Base-by-base conservation (phyloP, 208 protist species). In the Balamuthia mandrillaris region DNA sequence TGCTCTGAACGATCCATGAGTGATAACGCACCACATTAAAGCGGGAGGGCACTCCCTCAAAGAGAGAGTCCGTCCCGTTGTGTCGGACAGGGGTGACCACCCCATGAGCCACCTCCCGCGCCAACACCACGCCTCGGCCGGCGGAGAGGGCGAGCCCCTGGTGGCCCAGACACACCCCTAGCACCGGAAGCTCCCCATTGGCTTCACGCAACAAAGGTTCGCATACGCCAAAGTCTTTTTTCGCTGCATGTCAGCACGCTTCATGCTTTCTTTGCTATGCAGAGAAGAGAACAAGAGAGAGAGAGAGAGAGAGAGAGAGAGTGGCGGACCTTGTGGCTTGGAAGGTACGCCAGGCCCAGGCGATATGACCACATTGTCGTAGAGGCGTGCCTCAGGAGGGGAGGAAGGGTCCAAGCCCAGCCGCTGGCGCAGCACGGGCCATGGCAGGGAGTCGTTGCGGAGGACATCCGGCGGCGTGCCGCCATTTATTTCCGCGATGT, bases 101-200 rank as follows among this genome's bases (percentile, higher is more conserved):
- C 14, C 86, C 86, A 37, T 89, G 86, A 12, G 74, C 74, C 60
- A 82, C 84, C 37, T 68, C 24, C 1, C 9, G n/a, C 21, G 33
- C 60, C 6, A 4, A 54, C 6, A 39, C 7, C n/a, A 94, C 89
- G 10, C 75, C 33, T 7, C n/a, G 75, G 14, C 91, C 91, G 68
- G 70, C 88, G 18, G 58, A 29, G 14, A 35, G 33, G 33, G 75
- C 88, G 16, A 94, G 16, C 24, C 91, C 91, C 88, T 92, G 90
- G 65, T 89, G 89, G 14, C 91, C 91, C n/a, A 94, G 88, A 65
- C 91, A 94, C 9, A 94, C 89, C 37, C 91, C 91, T 27, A 94
- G 84, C n/a, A 94, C 42, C 14, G 91, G 88, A 3, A 88, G 0
- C n/a, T n/a, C n/a, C n/a, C n/a, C n/a, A 18, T 10, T 24, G 5